phyloP scores from a whole-genome alignment of 768 basidiomycete species.

The Lepiota brunneoincarnata region DNA sequence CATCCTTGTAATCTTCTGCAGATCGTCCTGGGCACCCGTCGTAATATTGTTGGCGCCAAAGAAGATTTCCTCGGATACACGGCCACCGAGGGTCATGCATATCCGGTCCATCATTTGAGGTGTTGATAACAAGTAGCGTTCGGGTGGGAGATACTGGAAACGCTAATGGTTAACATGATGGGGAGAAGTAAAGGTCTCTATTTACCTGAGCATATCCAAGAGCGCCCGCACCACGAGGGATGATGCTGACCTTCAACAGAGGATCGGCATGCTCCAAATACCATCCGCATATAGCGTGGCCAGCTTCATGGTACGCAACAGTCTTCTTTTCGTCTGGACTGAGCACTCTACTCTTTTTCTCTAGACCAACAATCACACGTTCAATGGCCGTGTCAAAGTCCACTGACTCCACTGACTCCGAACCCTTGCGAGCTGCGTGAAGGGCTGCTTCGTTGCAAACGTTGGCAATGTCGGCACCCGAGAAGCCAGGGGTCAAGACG shows the following conservation, averaged over 20 bases:
- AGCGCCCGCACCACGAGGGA: slow-evolving; percentile 93
- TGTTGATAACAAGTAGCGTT: slow-evolving; percentile 92
- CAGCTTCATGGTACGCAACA: slow-evolving; percentile 98
- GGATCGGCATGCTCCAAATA: slow-evolving; percentile 98
- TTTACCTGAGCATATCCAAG: slow-evolving; percentile 92
- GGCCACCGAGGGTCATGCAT: slow-evolving; percentile 97
- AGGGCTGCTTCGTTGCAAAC: slow-evolving; percentile 98
- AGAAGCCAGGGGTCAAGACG: slow-evolving; percentile 96
- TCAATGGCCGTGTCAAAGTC: slow-evolving; percentile 99
- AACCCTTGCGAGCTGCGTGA: slow-evolving; percentile 84
- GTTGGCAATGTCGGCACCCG: slow-evolving; percentile 98
- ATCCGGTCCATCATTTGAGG: slow-evolving; percentile 95
- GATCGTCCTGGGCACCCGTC: slow-evolving; percentile 96
- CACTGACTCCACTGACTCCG: slow-evolving; percentile 72
- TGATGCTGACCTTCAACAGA: slow-evolving; percentile 95
- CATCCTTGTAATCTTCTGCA: slow-evolving; percentile 97
- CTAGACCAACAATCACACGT: slow-evolving; percentile 94
- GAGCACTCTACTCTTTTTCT: slow-evolving; percentile 91
- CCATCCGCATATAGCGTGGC: slow-evolving; percentile 98
- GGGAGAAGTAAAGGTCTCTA: slow-evolving; percentile 10
- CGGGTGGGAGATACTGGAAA: slow-evolving; percentile 84
- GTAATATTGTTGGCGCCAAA: slow-evolving; percentile 92
- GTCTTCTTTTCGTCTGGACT: slow-evolving; percentile 97
- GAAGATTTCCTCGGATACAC: slow-evolving; percentile 98
- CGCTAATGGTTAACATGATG: slow-evolving; percentile 10